A percentile compares a stretch with the other conserved stretches of the same genome.
These are phyloP conservation scores for Kingdonia uniflora DNA, from an alignment of 164 flowering plant genomes.

Conservation along the genomic window DNA sequence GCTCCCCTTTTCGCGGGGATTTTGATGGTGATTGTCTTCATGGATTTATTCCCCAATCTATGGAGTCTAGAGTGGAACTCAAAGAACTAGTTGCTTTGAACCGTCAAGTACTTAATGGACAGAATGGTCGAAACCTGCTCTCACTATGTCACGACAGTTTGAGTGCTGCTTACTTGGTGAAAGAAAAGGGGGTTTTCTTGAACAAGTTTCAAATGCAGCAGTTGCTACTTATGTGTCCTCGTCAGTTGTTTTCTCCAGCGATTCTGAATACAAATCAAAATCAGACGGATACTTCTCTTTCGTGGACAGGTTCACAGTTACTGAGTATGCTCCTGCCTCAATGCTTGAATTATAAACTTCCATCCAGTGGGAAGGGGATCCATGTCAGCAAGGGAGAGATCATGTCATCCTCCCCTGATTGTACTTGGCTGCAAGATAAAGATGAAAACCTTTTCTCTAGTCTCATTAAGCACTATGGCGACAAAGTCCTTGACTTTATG, in stretches of 20 bases:
- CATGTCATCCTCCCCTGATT: conserved; percentile 31
- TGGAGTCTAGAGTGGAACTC: conserved; percentile 65
- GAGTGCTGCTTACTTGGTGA: conserved; percentile 53
- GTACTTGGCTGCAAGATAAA: conserved; percentile 55
- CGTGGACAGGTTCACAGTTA: conserved; percentile 77
- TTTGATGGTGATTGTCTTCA: conserved; percentile 97
- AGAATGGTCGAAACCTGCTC: conserved; percentile 69
- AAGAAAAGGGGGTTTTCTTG: conserved; percentile 37
- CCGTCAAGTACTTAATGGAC: conserved; percentile 55
- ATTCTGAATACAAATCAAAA: conserved; percentile 33
- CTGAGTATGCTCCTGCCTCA: conserved; percentile 68
- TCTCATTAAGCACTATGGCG: conserved; percentile 28
- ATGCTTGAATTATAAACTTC: conserved; percentile 33
- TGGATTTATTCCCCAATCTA: conserved; percentile 81
- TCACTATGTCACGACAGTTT: conserved; percentile 78
- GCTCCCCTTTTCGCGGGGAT: conserved; percentile 83
- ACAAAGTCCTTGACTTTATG: conserved; percentile 35
- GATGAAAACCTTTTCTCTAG: conserved; percentile 38
- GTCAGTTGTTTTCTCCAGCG: conserved; percentile 28
- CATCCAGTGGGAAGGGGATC: conserved; percentile 29
- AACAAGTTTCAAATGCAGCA: conserved; percentile 56
- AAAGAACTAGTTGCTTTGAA: conserved; percentile 61
- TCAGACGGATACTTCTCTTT: conserved; percentile 3
- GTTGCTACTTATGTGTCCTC: conserved; percentile 54
- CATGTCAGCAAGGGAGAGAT: conserved; percentile 48